Evolutionary conservation across 179 eudicot genomes (phyloP).

Genomic region (Silene coronaria): DNA sequence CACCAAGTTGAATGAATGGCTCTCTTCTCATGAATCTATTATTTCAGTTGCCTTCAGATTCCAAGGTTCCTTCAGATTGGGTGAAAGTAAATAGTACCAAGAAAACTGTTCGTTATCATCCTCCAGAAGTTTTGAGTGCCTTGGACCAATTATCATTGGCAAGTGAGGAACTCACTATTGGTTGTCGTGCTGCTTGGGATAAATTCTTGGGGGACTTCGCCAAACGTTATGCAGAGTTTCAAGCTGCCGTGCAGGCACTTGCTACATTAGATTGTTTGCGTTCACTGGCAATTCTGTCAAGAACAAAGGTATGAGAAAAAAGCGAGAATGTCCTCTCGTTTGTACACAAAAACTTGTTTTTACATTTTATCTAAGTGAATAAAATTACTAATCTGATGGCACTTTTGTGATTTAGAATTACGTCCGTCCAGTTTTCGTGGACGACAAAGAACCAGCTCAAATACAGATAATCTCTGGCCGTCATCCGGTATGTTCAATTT

Average conservation of each 20-base stretch:
- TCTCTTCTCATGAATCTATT: conserved; percentile 3
- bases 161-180: conserved; percentile 65
- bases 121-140: conserved; percentile 74
- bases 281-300: conserved; percentile 80
- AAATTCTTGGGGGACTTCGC: conserved; percentile 57
- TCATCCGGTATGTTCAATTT: conserved; percentile 61
- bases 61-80: conserved; percentile 76
- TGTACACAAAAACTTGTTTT: neutral
- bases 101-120: conserved; percentile 85
- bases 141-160: conserved; percentile 69
- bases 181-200: conserved; percentile 74
- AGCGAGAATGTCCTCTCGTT: neutral
- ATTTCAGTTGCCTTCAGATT: conserved; percentile 61
- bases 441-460: conserved; percentile 64
- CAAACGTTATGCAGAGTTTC: conserved; percentile 62
- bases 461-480: conserved; percentile 69
- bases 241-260: conserved; percentile 80
- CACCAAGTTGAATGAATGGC: neutral
- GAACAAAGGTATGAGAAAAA: conserved; percentile 45
- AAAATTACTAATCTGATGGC: neutral
- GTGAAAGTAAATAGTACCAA: conserved; percentile 88
- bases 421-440: conserved; percentile 69
- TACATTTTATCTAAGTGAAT: neutral
- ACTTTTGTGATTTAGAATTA: conserved; percentile 50
- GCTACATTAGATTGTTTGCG: conserved; percentile 85